Evolutionary conservation across 1,284 basidiomycete species (phyloP), one percentile per base, ranked within the genome.

Genomic region (Rhodotorula sp.): DNA sequence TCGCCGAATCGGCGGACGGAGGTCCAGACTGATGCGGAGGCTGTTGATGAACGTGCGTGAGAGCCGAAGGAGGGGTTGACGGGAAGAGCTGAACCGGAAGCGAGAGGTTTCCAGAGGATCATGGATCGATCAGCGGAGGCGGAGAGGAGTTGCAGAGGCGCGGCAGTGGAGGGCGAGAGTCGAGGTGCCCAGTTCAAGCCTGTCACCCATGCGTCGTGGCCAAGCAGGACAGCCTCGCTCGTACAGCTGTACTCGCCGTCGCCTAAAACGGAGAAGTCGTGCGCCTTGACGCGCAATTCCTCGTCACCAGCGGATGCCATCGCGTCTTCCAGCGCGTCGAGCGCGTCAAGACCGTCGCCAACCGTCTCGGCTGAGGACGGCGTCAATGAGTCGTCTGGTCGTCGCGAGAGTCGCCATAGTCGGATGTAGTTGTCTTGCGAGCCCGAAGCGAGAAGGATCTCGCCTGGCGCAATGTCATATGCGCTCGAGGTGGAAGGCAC

Each of bases 391-490:
- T 20, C n/a, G 34, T 22, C 46, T 46, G 13, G 61, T 27, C 27
- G 36, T 34, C 65, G 57, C 0, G 68, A 60, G 66, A 84, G 87
- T 68, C 88, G 88, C 94, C 94, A 97, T 8, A 97, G 81, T 47
- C 94, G 87, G 64, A 96, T 90, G 49, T 91, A 94, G 24, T 88
- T 87, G 79, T 97, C 94, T 81, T 96, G 94, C 6, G 92, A 92
- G 2, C 92, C 94, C 22, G 92, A 94, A 1, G 94, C 92, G 27
- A 97, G 84, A 1, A 84, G 87, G 74, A 84, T 71, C 63, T 83
- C 82, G n/a, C 70, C 68, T 9, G 68, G 34, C 88, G 81, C 32
- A 59, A 70, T 46, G 53, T 70, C 67, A 69, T 71, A 59, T 53
- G 48, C 51, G 79, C 57, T 84, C 81, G 15, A 78, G 78, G 13